These are phyloP conservation scores for Gracilaria caudata DNA, from an alignment of 23 red algal genomes.

Conservation along the genomic window DNA sequence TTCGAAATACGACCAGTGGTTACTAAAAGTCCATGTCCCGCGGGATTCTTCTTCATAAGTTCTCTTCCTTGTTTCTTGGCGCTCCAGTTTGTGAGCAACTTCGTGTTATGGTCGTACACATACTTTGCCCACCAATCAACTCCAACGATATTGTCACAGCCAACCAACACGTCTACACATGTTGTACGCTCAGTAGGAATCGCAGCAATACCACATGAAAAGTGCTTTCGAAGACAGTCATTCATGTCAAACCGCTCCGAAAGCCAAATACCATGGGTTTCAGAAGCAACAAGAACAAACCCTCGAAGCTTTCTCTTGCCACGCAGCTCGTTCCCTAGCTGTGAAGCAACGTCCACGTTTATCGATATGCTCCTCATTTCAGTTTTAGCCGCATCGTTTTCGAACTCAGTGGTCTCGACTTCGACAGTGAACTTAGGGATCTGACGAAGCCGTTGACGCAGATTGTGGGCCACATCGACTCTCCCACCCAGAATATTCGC, in stretches of 20 bases:
- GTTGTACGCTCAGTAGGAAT: background rate
- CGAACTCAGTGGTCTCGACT: background rate
- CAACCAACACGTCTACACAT: constrained; percentile 39
- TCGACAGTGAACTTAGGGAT: constrained; percentile 46
- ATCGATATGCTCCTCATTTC: background rate
- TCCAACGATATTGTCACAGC: constrained; percentile 35
- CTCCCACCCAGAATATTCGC: constrained; percentile 10
- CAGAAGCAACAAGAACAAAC: constrained; percentile 28
- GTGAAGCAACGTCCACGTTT: constrained; percentile 21
- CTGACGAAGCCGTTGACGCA: constrained; percentile 3
- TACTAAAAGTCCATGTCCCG: background rate
- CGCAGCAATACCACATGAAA: background rate
- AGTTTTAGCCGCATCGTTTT: background rate
- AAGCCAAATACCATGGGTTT: background rate
- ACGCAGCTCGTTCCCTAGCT: constrained; percentile 1
- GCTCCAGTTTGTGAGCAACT: background rate
- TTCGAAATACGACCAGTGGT: constrained; percentile 51
- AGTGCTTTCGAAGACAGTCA: background rate
- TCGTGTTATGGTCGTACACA: constrained; percentile 16
- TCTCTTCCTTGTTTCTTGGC: background rate
- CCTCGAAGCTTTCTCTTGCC: background rate
- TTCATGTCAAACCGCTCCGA: constrained; percentile 13
- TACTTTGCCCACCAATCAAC: constrained; percentile 18
- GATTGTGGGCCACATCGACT: background rate
- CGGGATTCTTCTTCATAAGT: background rate